These are phyloP conservation scores for Suillus ampliporus DNA, from an alignment of 768 basidiomycete species.

Conservation along the genomic window DNA sequence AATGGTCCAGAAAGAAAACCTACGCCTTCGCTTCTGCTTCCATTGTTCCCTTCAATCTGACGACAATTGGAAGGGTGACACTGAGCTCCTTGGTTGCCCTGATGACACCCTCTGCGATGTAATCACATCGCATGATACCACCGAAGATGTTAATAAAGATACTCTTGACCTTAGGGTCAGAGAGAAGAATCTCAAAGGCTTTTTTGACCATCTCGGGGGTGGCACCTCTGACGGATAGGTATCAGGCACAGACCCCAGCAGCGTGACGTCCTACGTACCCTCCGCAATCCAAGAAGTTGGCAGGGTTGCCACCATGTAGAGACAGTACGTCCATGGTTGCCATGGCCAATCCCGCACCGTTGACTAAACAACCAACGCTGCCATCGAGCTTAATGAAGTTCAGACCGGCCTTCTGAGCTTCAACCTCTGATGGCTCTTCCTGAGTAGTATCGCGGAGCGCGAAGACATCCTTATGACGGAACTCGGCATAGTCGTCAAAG, in stretches of 20 bases:
- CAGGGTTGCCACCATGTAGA: conserved; percentile 94
- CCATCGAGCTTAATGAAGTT: conserved; percentile 99
- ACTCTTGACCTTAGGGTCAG: conserved; percentile 92
- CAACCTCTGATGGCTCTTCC: conserved; percentile 97
- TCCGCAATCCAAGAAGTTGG: conserved; percentile 99
- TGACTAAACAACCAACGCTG: conserved; percentile 95
- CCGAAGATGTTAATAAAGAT: conserved; percentile 99
- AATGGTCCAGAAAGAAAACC: conserved; percentile 34
- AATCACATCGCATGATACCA: conserved; percentile 99
- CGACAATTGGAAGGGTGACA: conserved; percentile 86
- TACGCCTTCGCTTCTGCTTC: conserved; percentile 95
- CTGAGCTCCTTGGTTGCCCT: conserved; percentile 93
- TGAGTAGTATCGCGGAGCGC: conserved; percentile 89
- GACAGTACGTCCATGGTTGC: conserved; percentile 99
- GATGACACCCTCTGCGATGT: conserved; percentile 98
- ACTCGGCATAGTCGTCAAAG: conserved; percentile 99
- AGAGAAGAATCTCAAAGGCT: conserved; percentile 93
- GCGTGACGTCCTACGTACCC: conserved; percentile 55
- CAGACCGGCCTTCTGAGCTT: conserved; percentile 93
- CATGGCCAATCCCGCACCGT: conserved; percentile 99
- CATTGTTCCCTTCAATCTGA: conserved; percentile 96
- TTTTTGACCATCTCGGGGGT: conserved; percentile 99
- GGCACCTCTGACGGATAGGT: conserved; percentile 69
- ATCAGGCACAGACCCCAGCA: conserved; percentile 5
- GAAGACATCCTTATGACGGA: conserved; percentile 93